These are phyloP conservation scores for Linum trigynum DNA, from an alignment of 345 rosid species.

Conservation along the genomic window DNA sequence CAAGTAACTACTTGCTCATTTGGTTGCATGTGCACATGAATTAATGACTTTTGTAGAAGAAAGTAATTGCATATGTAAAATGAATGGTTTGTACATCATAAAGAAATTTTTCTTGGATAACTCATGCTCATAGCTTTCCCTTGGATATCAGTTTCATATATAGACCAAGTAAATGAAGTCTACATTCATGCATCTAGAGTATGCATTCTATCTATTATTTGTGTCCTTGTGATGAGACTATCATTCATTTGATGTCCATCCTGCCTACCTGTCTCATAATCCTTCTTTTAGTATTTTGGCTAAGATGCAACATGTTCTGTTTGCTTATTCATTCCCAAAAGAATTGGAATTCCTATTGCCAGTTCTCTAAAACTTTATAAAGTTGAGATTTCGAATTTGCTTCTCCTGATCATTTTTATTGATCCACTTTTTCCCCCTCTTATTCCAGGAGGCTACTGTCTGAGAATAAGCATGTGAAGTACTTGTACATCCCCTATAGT, in stretches of 20 bases:
- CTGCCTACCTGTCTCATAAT: not conserved
- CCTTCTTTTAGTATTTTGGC: no score
- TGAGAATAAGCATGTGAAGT: slow-evolving; percentile 92
- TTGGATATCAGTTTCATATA: not conserved
- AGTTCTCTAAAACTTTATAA: no score
- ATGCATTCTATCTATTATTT: not conserved
- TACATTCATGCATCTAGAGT: not conserved
- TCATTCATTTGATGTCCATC: not conserved
- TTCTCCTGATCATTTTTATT: not conserved
- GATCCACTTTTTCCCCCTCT: not conserved
- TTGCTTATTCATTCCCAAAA: no score
- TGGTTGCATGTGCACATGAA: not conserved
- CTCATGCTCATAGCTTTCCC: not conserved
- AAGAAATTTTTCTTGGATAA: not conserved
- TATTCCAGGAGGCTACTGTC: slow-evolving; percentile 65
- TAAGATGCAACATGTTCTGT: not conserved
- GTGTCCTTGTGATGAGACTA: not conserved
- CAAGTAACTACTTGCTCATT: slow-evolving; percentile 40
- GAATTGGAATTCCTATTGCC: no score
- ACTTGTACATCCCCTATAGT: slow-evolving; percentile 73
- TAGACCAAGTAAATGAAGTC: not conserved
- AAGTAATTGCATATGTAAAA: not conserved
- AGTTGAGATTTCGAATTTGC: not conserved
- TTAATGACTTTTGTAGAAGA: not conserved
- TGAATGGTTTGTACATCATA: not conserved